Percentiles rank a stretch among this genome's conserved stretches.
Conservation (phyloP, 148 eudicot species). For the Vaccinium myrtillus region DNA sequence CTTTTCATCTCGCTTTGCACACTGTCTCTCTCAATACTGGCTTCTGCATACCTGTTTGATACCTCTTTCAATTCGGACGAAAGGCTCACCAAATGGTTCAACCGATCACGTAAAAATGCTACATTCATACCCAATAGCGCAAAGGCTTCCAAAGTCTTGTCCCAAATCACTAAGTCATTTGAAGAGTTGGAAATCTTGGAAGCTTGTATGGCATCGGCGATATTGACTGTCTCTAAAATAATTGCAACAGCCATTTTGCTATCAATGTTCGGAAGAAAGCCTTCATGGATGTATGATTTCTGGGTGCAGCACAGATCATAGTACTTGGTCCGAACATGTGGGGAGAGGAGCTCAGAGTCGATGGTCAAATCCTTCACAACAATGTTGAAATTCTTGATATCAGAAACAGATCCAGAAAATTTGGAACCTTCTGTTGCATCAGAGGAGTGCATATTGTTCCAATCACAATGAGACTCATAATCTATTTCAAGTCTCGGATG, state of each 20-base stretch:
- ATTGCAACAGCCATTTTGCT: conserved; percentile 42
- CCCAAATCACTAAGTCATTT: conserved; percentile 39
- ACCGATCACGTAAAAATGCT: conserved; percentile 32
- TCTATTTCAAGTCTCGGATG: not conserved
- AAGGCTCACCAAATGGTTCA: conserved; percentile 23
- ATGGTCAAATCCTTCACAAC: conserved; percentile 32
- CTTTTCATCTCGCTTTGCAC: conserved; percentile 18
- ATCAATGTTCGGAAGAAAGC: conserved; percentile 33
- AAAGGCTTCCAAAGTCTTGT: conserved; percentile 45
- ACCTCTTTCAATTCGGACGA: conserved; percentile 13
- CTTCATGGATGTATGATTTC: conserved; percentile 37
- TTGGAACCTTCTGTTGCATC: not conserved
- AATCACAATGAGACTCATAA: not conserved
- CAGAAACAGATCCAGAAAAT: not conserved
- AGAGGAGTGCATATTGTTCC: not conserved
- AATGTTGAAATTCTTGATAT: conserved; percentile 34
- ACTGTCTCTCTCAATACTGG: conserved; percentile 14
- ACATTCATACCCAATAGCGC: conserved; percentile 53
- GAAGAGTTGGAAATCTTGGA: conserved; percentile 10
- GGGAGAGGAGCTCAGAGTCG: conserved; percentile 32
- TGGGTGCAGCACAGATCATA: conserved; percentile 49
- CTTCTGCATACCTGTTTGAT: conserved; percentile 16
- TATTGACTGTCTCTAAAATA: conserved; percentile 43
- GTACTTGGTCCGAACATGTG: conserved; percentile 37
- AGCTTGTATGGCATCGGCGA: conserved; percentile 56